Evolutionary conservation across 192 early-diverging fungal genomes (phyloP).

Genomic region (Coemansia sp.): DNA sequence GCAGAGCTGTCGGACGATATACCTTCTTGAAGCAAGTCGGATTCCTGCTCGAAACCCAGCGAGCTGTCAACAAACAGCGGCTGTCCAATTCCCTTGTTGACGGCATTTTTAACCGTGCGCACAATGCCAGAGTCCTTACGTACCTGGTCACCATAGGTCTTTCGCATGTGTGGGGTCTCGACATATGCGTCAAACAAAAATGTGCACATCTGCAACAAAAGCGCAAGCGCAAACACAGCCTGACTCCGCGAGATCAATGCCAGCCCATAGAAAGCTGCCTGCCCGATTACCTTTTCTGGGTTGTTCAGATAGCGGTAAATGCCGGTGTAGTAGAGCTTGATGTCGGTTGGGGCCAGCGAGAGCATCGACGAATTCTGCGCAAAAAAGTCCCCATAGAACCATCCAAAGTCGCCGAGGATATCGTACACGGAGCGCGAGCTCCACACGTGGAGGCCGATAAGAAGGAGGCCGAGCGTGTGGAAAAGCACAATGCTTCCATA

Average conservation of each 20-base stretch:
- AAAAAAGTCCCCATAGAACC: constrained; percentile 99
- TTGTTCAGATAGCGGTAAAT: constrained; percentile 95
- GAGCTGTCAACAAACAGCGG: constrained; percentile 29
- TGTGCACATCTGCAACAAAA: constrained; percentile 80
- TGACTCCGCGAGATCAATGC: constrained; percentile 80
- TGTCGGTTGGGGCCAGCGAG: constrained; percentile 42
- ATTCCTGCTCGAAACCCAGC: background rate
- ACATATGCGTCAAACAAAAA: constrained; percentile 86
- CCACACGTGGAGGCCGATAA: constrained; percentile 90
- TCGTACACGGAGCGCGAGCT: constrained; percentile 90
- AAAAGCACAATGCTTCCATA: constrained; percentile 61
- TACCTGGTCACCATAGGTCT: constrained; percentile 82
- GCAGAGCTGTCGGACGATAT: constrained; percentile 3
- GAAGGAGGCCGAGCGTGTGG: constrained; percentile 71
- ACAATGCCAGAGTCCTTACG: constrained; percentile 79
- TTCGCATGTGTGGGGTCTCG: constrained; percentile 89
- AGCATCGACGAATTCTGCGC: constrained; percentile 71
- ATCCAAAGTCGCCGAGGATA: constrained; percentile 92
- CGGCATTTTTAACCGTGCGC: constrained; percentile 56
- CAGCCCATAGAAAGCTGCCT: constrained; percentile 92
- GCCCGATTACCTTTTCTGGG: constrained; percentile 92
- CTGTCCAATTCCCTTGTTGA: constrained; percentile 53
- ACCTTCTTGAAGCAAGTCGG: background rate
- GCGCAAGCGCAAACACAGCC: constrained; percentile 79
- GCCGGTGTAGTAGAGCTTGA: constrained; percentile 81